Conservation (phyloP, 2,329 filamentous ascomycete species). For the Fusarium tupiense region DNA sequence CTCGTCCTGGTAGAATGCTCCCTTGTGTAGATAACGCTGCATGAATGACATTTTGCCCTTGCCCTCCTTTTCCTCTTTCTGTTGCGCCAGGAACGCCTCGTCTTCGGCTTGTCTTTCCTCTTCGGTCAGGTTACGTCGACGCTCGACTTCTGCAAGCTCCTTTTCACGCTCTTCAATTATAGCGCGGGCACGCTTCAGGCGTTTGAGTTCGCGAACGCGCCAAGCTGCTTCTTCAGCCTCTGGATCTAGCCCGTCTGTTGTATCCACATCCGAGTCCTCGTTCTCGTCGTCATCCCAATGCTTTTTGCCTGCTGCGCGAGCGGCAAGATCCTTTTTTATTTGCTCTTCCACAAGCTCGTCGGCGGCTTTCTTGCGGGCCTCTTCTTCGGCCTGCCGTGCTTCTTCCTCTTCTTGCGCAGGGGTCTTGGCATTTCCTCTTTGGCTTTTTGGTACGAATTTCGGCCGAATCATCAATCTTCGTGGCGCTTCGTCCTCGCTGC, state of each 20-base stretch:
- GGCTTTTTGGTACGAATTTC: conserved; percentile 70
- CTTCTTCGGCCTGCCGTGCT: conserved; percentile 61
- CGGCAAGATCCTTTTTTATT: conserved; percentile 81
- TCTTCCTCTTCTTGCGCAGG: conserved; percentile 49
- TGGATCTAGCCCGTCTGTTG: conserved; percentile 86
- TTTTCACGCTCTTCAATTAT: conserved; percentile 85
- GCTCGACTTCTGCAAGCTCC: conserved; percentile 89
- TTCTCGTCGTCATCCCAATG: conserved; percentile 86
- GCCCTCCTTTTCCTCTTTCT: conserved; percentile 80
- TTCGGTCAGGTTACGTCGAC: conserved; percentile 83
- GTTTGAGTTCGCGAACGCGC: conserved; percentile 90
- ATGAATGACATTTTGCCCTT: conserved; percentile 88
- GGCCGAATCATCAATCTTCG: conserved; percentile 68
- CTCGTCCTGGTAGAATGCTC: conserved; percentile 92
- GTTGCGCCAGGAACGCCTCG: conserved; percentile 76
- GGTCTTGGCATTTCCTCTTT: conserved; percentile 53
- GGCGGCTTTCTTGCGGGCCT: conserved; percentile 73
- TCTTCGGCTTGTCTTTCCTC: conserved; percentile 91
- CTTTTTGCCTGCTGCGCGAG: conserved; percentile 78
- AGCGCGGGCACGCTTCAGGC: conserved; percentile 86
- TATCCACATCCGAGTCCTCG: conserved; percentile 81
- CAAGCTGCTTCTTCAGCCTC: conserved; percentile 91
- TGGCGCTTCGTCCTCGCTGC: conserved; percentile 67
- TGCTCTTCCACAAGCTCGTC: conserved; percentile 89
- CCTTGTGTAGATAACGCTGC: conserved; percentile 97